These are phyloP conservation scores for Eutypa lata DNA, from an alignment of 2,329 filamentous ascomycete genomes.

Conservation along the genomic window DNA sequence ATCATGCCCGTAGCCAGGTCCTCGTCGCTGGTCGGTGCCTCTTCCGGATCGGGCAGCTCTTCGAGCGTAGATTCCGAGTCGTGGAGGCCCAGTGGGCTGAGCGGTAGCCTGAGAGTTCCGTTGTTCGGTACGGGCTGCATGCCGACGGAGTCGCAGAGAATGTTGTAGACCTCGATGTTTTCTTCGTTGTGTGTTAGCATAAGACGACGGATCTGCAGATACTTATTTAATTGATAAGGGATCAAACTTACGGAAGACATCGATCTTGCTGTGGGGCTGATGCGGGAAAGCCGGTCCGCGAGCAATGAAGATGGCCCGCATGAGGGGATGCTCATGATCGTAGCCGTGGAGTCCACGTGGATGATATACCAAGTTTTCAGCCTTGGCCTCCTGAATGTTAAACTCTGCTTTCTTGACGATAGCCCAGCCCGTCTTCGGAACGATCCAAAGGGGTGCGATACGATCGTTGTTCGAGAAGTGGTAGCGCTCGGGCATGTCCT, in stretches of 20 bases:
- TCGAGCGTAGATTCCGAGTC: conserved; percentile 31
- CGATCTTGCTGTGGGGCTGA: conserved; percentile 72
- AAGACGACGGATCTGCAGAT: conserved; percentile 1
- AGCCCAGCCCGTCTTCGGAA: conserved; percentile 90
- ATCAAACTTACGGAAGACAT: conserved; percentile 73
- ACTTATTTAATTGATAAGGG: background rate
- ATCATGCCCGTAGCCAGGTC: conserved; percentile 2
- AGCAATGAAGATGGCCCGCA: conserved; percentile 94
- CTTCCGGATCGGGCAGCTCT: conserved; percentile 21
- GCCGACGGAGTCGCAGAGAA: conserved; percentile 83
- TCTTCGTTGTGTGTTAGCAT: conserved; percentile 50
- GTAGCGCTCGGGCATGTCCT: conserved; percentile 87
- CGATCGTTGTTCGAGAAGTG: conserved; percentile 86
- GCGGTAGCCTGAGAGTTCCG: conserved; percentile 73
- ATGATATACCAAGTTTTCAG: conserved; percentile 65
- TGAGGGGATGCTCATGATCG: conserved; percentile 89
- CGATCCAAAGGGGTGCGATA: conserved; percentile 92
- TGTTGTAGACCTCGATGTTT: conserved; percentile 94
- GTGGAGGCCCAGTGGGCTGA: conserved; percentile 63
- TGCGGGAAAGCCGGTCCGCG: conserved; percentile 91
- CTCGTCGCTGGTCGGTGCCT: conserved; percentile 9
- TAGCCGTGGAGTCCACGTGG: conserved; percentile 90
- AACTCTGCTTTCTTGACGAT: conserved; percentile 81
- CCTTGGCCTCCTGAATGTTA: conserved; percentile 64
- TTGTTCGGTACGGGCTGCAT: conserved; percentile 77